These are phyloP conservation scores for Chrysoporthe austroafricana DNA, from an alignment of 2,329 filamentous ascomycete genomes.

Conservation along the genomic window DNA sequence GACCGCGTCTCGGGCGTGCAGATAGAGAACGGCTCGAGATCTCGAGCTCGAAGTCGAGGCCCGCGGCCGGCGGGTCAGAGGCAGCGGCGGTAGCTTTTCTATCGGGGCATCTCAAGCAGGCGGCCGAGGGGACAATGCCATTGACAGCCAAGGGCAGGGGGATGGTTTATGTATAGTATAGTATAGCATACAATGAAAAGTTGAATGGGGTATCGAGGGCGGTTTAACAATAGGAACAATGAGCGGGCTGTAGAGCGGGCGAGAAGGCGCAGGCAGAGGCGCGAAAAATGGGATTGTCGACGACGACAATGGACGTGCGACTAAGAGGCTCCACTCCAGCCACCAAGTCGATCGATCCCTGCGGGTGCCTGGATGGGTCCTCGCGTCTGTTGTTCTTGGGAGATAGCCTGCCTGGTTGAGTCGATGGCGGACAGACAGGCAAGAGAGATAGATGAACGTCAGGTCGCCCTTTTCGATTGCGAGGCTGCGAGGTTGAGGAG, in stretches of 20 bases:
- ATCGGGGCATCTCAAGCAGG: not conserved
- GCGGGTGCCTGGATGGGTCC: not conserved
- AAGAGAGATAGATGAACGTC: too few species aligned
- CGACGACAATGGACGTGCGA: slow-evolving; percentile 5
- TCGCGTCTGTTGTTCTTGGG: not conserved
- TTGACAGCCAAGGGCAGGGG: not conserved
- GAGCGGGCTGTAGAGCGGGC: not conserved
- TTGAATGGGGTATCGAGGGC: slow-evolving; percentile 8
- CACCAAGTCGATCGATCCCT: slow-evolving; percentile 14
- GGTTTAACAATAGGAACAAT: slow-evolving; percentile 8
- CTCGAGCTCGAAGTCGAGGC: not conserved
- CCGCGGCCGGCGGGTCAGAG: slow-evolving; percentile 15
- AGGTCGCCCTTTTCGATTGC: not conserved
- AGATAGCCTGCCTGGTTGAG: too few species aligned
- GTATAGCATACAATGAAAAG: not conserved
- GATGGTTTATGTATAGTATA: not conserved
- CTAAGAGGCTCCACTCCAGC: slow-evolving; percentile 18
- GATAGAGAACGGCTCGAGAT: not conserved
- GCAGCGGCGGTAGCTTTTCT: slow-evolving; percentile 3
- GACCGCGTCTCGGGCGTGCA: slow-evolving; percentile 15
- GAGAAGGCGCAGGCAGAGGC: not conserved
- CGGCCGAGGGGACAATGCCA: slow-evolving; percentile 11
- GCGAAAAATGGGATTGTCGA: slow-evolving; percentile 20
- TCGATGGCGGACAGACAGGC: too few species aligned
- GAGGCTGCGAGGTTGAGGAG: not conserved